Conservation (phyloP, 2,329 filamentous ascomycete genomes). For the Penicillium expansum region DNA sequence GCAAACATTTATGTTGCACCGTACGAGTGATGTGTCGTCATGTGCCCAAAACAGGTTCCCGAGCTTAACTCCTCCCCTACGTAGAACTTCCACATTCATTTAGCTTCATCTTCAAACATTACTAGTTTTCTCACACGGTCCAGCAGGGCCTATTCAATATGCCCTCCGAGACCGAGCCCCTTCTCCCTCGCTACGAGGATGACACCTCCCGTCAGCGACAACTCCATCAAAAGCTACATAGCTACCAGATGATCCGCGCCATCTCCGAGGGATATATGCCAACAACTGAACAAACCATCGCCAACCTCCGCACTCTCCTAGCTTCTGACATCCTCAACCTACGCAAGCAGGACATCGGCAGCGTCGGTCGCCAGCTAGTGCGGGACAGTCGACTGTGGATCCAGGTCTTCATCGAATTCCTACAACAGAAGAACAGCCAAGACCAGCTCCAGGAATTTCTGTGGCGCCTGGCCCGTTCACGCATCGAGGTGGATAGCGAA, state of each 20-base stretch:
- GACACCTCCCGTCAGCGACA: conserved; percentile 74
- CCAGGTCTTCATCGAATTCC: conserved; percentile 73
- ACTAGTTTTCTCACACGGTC: background rate
- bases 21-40: conserved; percentile 8
- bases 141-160: conserved; percentile 19
- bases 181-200: conserved; percentile 72
- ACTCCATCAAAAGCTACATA: conserved; percentile 85
- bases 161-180: conserved; percentile 66
- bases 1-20: background rate
- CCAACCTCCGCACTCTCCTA: conserved; percentile 75
- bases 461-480: conserved; percentile 77
- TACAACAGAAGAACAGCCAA: conserved; percentile 75
- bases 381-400: conserved; percentile 72
- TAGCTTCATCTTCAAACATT: background rate
- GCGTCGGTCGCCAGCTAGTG: conserved; percentile 70
- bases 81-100: background rate
- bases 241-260: conserved; percentile 86
- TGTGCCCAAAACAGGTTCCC: conserved; percentile 13
- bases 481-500: conserved; percentile 64
- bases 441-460: conserved; percentile 91
- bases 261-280: conserved; percentile 85
- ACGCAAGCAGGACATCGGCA: conserved; percentile 69
- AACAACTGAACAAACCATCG: conserved; percentile 77
- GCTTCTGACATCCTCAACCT: conserved; percentile 76
- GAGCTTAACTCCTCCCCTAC: background rate